Evolutionary conservation across 129 eudicot genomes (phyloP), one percentile per base, ranked within the genome.

Genomic region (Flaveria robusta): DNA sequence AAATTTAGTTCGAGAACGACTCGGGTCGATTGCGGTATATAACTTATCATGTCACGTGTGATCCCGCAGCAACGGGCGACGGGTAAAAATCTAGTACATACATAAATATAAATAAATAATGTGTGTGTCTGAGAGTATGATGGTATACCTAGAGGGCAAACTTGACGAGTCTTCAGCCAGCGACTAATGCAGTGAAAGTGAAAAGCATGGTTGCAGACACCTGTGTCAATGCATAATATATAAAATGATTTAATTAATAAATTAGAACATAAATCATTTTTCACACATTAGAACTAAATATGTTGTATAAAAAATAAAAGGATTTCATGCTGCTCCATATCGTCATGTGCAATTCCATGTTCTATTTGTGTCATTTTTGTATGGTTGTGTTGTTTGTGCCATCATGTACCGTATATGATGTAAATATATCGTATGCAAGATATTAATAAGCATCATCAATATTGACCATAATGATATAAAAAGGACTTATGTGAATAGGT

Each of bases 121-220:
- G n/a, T n/a, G n/a, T n/a, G n/a, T n/a, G n/a, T n/a, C n/a, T n/a
- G n/a, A 19, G 12, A 37, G 51, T 22, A 55, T 58, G 2, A 31
- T 13, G 13, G 56, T 54, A 51, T 88, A 91, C 97, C 97, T 55
- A 91, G 78, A 43, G 94, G 92, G 69, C 97, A 91, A 60, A 91
- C 97, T 91, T 91, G 97, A 54, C 97, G 97, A 23, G 97, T 91
- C 82, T 91, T 91, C 67, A 88, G 81, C 94, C 97, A 91, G 52
- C 97, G 90, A 72, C 94, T 88, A 75, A 91, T 91, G 91, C 94
- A 91, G 82, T 91, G 97, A 74, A 91, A 91, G 82, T 91, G 97
- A 84, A 91, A 91, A 54, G 97, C 97, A 81, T 91, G 94, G 71
- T 91, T 91, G 79, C 94, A 91, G 29, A 91, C 94, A 64, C 97